Conservation (phyloP, 2,329 filamentous ascomycete genomes). For the Lomentospora prolificans region DNA sequence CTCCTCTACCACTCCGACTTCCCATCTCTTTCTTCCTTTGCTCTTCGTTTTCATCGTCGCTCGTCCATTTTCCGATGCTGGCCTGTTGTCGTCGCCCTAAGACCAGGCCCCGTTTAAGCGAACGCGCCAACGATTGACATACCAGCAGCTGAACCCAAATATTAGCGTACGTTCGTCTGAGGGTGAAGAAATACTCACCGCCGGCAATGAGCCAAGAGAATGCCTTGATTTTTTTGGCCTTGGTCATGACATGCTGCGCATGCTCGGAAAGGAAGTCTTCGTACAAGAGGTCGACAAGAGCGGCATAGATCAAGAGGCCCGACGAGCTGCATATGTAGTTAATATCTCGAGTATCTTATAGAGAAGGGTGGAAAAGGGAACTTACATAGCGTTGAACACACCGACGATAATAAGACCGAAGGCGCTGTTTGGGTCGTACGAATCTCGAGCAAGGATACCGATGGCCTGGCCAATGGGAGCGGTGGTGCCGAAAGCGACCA, state of each 20-base stretch:
- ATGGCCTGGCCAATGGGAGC: slow-evolving; percentile 57
- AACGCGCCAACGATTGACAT: slow-evolving; percentile 39
- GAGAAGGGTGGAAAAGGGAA: slow-evolving; percentile 6
- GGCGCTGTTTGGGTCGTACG: slow-evolving; percentile 53
- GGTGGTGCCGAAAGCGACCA: slow-evolving; percentile 53
- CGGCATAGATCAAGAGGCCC: slow-evolving; percentile 51
- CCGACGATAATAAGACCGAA: slow-evolving; percentile 56
- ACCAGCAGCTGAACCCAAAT: slow-evolving; percentile 23
- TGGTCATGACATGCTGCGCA: slow-evolving; percentile 36
- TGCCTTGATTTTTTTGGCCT: slow-evolving; percentile 41
- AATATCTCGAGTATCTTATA: slow-evolving; percentile 10
- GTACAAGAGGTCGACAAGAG: slow-evolving; percentile 52
- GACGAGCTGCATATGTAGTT: slow-evolving; percentile 33
- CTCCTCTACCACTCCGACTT: background rate
- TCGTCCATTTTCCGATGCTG: background rate
- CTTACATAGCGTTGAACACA: slow-evolving; percentile 54
- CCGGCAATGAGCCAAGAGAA: slow-evolving; percentile 41
- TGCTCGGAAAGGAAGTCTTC: slow-evolving; percentile 57
- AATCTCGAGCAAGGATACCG: slow-evolving; percentile 43
- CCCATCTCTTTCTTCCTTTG: background rate
- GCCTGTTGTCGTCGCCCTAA: background rate
- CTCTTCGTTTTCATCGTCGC: background rate
- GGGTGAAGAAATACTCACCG: slow-evolving; percentile 26
- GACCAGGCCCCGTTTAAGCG: slow-evolving; percentile 20
- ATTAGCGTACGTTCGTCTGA: background rate